Base-by-base conservation (phyloP, 2,329 filamentous ascomycete species). In the Davidsoniella virescens region DNA sequence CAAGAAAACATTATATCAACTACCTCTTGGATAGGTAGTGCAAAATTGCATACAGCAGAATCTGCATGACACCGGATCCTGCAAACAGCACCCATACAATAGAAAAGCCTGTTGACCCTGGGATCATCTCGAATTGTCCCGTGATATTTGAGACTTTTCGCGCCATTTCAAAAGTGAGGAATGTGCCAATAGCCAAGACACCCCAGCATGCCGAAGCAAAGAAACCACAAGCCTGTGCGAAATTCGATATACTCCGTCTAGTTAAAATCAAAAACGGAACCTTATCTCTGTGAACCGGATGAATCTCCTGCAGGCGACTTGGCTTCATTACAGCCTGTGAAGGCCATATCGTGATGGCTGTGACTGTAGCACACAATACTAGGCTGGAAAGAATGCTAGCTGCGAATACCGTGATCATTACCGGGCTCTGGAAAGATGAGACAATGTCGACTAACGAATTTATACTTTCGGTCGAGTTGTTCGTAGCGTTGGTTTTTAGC, bases 231-330 rank as follows among this genome's bases (percentile, higher is more conserved):
- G 37, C 25, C 39, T 49, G 47, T 8, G 47, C 39, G 8, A 23
- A 17, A 14, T 25, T 41, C 7, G 47, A 42, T 2, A 49, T 25
- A 26, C 38, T 40, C 7, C 47, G 37, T 6, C 47, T 23, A 33
- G 47, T 49, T n/a, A 49, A 26, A 10, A 49, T 40, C 14, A 42
- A 17, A n/a, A 49, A 49, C 5, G 47, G 47, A 16, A 49, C 25
- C 8, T 49, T 49, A 18, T 49, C 47, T 5, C 47, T 23, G 23
- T 49, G 47, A 8, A 36, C 39, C 8, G 47, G 47, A 20, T 49
- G 47, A 20, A 49, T 42, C 39, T 49, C 47, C 16, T 43, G 38
- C 23, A 49, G 33, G 4, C 47, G 37, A 6, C 18, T 16, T 7
- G 38, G 10, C 25, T 36, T 42, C 20, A 49, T 49, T 17, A 49